Evolutionary conservation across 352 stramenopile species (phyloP), one percentile per base, ranked within the genome.

Genomic region (Phytopythium helicoides): DNA sequence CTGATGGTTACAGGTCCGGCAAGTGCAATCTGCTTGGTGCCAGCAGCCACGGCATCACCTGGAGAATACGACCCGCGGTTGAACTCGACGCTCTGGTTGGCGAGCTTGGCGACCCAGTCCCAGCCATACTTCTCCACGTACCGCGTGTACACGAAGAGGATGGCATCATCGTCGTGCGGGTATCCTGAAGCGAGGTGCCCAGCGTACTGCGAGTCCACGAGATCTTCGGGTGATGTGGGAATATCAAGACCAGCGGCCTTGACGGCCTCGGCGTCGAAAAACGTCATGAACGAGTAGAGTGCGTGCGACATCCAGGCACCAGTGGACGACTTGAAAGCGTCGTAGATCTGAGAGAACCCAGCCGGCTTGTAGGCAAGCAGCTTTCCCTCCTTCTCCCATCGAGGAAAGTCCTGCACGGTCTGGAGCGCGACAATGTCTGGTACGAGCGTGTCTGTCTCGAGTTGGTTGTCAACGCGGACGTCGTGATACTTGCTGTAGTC

Each of bases 381-480:
- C 48, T 77, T 66, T 16, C 52, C 68, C 36, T 77, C 57, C n/a
- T 65, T 56, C 6, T 52, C 50, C 70, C 65, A 85, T 15, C 73
- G 68, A 47, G 68, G 60, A 56, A 68, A 85, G 64, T 85, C 61
- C 53, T 84, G 67, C 31, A 85, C 58, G 39, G 73, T 85, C 59
- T 80, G 73, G 15, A 85, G 54, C 38, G 67, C 62, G 19, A 71
- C 51, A 35, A 79, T 55, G 55, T 79, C 70, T 0, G 66, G 62
- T 34, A 81, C 72, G 37, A 82, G 56, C 33, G 47, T 57, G 53
- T 72, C 52, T 25, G 58, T 75, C 52, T 80, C 71, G 40, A 85
- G 58, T 34, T 81, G 61, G 52, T 89, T 80, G 67, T 91, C 71
- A 19, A 82, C 69, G 21, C 77, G 81, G n/a, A n/a, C n/a, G n/a